Evolutionary conservation across 2,329 filamentous ascomycete species (phyloP), one percentile per base, ranked within the genome.

Genomic region (Microsporum canis): DNA sequence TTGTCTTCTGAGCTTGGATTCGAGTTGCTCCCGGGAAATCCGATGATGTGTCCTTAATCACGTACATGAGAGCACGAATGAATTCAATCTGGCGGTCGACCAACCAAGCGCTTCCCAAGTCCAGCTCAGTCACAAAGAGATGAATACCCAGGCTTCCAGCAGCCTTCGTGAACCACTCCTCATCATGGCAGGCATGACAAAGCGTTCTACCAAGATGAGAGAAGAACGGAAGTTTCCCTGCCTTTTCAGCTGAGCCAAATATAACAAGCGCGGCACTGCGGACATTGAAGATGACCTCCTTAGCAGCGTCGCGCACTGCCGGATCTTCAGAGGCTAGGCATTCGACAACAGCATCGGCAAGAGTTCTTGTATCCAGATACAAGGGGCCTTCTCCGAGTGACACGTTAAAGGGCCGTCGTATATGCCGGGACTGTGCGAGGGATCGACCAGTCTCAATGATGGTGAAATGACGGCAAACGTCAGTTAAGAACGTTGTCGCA

Each of bases 111-210:
- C 95, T 88, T 47, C 90, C 90, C 55, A 99, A 80, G 59, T 92
- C 86, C 60, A 97, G 79, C 66, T 92, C 87, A 1, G 89, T 92
- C 36, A 92, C 86, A 62, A 99, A 78, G 61, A 95, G 86, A 69
- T 89, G 87, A 68, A 99, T 96, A 60, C 95, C 95, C 23, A 92
- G 77, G 60, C 88, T 91, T 43, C 94, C 94, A 57, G 92, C 94
- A 41, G 91, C 88, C 75, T 99, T 99, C 59, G 91, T 91, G 70
- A 96, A 99, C 94, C 95, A 99, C 69, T 99, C 94, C 72, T 99
- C 92, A 68, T 94, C 91, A 68, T 96, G 91, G 72, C 94, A 99
- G 65, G 89, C 91, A 71, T 99, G 94, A 67, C 89, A 94, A 71
- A 97, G 96, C 0, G 86, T 86, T 63, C 85, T 88, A 43, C 88